Percentiles rank a stretch among this genome's conserved stretches.
phyloP scores from a whole-genome alignment of 352 stramenopile genomes.

The Pythium rishiriense region DNA sequence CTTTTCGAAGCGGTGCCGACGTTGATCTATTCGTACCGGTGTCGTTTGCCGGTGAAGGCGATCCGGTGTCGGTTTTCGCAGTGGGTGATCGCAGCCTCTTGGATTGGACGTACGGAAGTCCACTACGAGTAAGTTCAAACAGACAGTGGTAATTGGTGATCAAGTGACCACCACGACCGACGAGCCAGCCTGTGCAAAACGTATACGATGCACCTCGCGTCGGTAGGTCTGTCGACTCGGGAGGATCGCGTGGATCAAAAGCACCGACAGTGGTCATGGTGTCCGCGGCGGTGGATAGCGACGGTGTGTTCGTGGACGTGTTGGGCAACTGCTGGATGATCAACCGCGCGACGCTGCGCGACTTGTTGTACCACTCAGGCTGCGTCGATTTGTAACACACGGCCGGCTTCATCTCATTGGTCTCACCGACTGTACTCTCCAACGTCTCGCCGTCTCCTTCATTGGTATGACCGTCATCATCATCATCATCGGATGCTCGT shows the following conservation, averaged over 20 bases:
- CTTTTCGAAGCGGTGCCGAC: conserved; percentile 6
- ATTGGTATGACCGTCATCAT: conserved; percentile 1
- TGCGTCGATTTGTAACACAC: conserved; percentile 55
- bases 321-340: conserved; percentile 35
- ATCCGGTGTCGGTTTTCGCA: too few species aligned
- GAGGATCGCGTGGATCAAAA: not conserved
- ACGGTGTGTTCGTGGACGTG: not conserved
- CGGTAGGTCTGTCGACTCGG: not conserved
- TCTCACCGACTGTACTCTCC: conserved; percentile 50
- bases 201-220: conserved; percentile 14
- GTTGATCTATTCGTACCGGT: not conserved
- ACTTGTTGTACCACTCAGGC: conserved; percentile 57
- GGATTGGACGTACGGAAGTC: not conserved
- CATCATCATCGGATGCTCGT: not conserved
- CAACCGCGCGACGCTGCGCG: conserved; percentile 49
- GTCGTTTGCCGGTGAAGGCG: not conserved
- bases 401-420: conserved; percentile 53
- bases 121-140: conserved; percentile 3
- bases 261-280: not conserved
- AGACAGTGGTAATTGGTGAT: conserved; percentile 77
- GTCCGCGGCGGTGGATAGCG: not conserved
- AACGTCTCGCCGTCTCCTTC: conserved; percentile 3
- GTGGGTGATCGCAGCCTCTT: not conserved
- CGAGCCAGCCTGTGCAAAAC: conserved; percentile 67
- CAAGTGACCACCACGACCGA: conserved; percentile 58